A percentile compares a stretch with the other conserved stretches of the same genome.
These are phyloP conservation scores for Sordariomycetes sp. DNA, from an alignment of 2,329 filamentous ascomycete genomes.

Conservation along the genomic window DNA sequence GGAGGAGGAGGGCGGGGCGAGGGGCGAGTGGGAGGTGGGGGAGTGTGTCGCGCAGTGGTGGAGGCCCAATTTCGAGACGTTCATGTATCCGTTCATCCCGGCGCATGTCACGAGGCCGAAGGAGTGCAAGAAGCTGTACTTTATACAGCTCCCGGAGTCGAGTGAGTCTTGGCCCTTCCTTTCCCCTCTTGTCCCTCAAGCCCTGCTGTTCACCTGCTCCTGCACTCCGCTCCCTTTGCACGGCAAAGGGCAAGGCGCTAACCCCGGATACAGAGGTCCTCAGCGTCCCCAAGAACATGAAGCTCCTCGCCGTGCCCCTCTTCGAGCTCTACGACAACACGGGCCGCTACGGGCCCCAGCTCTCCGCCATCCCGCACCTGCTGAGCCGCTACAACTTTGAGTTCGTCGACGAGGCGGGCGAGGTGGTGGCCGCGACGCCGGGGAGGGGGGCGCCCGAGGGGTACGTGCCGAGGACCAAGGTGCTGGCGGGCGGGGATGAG, in stretches of 20 bases:
- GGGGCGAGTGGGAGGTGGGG: slow-evolving; percentile 74
- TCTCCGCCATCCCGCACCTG: slow-evolving; percentile 90
- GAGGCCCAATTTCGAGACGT: slow-evolving; percentile 97
- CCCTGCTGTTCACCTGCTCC: no score
- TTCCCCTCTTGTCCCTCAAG: slow-evolving; percentile 8
- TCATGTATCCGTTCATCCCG: slow-evolving; percentile 98
- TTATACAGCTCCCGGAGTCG: slow-evolving; percentile 84
- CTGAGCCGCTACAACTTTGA: slow-evolving; percentile 95
- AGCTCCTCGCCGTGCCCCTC: slow-evolving; percentile 86
- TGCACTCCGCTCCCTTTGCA: neutral
- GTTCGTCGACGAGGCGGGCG: slow-evolving; percentile 85
- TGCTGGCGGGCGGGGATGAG: slow-evolving; percentile 49
- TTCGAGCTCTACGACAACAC: slow-evolving; percentile 99
- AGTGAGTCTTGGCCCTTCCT: slow-evolving; percentile 44
- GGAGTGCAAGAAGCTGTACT: slow-evolving; percentile 98
- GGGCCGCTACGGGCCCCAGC: slow-evolving; percentile 82
- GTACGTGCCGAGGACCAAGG: slow-evolving; percentile 50
- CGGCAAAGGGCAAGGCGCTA: neutral
- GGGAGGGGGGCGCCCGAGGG: slow-evolving; percentile 42
- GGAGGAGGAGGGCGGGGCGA: slow-evolving; percentile 64
- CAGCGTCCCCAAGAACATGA: slow-evolving; percentile 99
- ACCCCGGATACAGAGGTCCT: slow-evolving; percentile 59
- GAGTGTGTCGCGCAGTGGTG: slow-evolving; percentile 98
- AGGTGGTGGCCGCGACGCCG: slow-evolving; percentile 74
- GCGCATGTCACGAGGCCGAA: slow-evolving; percentile 93